Conservation (phyloP, 176 grass and related monocot species). For the Dactylis glomerata region DNA sequence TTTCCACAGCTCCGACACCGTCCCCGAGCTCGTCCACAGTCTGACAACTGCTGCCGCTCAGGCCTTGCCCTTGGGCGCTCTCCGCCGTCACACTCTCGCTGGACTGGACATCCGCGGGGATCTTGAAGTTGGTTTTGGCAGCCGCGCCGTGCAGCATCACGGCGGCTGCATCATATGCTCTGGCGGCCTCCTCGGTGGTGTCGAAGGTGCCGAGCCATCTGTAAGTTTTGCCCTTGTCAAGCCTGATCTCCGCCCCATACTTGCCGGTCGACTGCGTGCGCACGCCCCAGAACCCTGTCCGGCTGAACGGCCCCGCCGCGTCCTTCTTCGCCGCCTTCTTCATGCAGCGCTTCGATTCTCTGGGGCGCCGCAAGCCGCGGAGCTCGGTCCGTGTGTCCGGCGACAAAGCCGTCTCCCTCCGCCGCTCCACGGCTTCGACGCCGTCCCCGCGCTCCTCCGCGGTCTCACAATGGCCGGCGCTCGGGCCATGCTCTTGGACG, state of each 20-base stretch:
- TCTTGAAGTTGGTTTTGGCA: not conserved
- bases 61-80: not conserved
- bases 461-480: not conserved
- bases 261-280: not conserved
- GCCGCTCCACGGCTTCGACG: not conserved
- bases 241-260: not conserved
- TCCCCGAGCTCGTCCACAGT: not conserved
- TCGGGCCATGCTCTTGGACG: not conserved
- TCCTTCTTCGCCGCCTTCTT: not conserved
- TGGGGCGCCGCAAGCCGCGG: not conserved
- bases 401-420: constrained; percentile 20
- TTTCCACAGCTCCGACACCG: not conserved
- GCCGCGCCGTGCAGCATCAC: not conserved
- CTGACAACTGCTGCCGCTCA: not conserved
- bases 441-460: constrained; percentile 44
- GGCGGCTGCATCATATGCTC: not conserved
- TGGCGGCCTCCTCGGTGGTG: constrained; percentile 60
- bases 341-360: constrained; percentile 42
- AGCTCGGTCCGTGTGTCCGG: not conserved
- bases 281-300: not conserved
- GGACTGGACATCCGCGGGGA: not conserved
- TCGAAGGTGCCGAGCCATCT: constrained; percentile 65
- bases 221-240: not conserved
- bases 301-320: not conserved
- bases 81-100: not conserved